Percentiles rank a stretch among this genome's conserved stretches.
Evolutionary conservation across 169 alveolate genomes (phyloP).

Genomic region (Toxoplasma gondii): DNA sequence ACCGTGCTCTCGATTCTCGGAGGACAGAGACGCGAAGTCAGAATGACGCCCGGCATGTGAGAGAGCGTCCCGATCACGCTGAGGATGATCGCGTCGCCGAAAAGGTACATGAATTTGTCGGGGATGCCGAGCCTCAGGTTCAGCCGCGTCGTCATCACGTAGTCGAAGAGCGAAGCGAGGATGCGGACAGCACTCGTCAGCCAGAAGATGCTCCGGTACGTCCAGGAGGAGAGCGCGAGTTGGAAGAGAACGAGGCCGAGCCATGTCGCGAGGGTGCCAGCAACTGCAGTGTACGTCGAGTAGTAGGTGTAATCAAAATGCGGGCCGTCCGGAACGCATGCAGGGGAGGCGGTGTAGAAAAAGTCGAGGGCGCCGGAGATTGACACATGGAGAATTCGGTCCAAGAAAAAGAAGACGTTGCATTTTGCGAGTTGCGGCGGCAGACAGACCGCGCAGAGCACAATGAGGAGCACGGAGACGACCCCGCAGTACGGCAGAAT

Average conservation of each 20-base stretch:
- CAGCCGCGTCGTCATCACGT: slow-evolving; percentile 49
- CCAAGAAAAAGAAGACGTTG: slow-evolving; percentile 14
- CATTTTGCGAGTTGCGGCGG: slow-evolving; percentile 48
- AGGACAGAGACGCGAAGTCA: slow-evolving; percentile 54
- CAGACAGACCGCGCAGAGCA: background rate
- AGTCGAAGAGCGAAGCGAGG: slow-evolving; percentile 63
- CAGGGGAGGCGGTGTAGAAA: slow-evolving; percentile 50
- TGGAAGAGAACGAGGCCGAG: slow-evolving; percentile 45
- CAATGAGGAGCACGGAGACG: background rate
- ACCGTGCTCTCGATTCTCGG: slow-evolving; percentile 38
- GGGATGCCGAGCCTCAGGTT: slow-evolving; percentile 55
- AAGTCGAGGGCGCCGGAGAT: slow-evolving; percentile 65
- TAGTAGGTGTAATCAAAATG: slow-evolving; percentile 67
- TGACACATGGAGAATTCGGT: background rate
- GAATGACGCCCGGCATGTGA: slow-evolving; percentile 60
- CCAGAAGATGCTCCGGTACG: slow-evolving; percentile 47
- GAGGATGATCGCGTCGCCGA: slow-evolving; percentile 68
- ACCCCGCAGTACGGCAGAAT: background rate
- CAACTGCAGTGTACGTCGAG: slow-evolving; percentile 63
- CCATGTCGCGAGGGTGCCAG: slow-evolving; percentile 43
- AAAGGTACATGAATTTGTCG: slow-evolving; percentile 51
- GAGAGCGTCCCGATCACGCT: slow-evolving; percentile 43
- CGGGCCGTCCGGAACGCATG: slow-evolving; percentile 68
- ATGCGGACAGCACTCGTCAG: slow-evolving; percentile 43
- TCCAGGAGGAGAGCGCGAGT: slow-evolving; percentile 35